Conservation (phyloP, 2,329 filamentous ascomycete genomes). For the Arthrobotrys pseudoclavata region DNA sequence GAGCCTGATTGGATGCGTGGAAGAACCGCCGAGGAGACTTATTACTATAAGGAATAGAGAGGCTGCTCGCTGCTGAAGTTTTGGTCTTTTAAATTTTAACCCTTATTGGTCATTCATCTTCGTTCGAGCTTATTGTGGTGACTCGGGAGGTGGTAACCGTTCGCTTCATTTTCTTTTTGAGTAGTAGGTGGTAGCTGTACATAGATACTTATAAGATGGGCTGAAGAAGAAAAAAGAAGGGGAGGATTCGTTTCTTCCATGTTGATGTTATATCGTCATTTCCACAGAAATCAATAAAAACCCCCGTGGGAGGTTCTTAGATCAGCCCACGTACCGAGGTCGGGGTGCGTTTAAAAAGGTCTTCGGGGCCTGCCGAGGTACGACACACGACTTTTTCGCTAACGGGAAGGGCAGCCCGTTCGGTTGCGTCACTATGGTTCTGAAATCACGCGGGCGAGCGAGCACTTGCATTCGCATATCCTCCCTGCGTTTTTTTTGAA, state of each 20-base stretch:
- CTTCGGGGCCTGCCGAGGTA: conserved; percentile 8
- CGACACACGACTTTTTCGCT: neutral
- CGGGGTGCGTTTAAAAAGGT: neutral
- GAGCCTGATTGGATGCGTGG: conserved; percentile 92
- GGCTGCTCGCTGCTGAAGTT: neutral
- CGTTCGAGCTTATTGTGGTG: neutral
- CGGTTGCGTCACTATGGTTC: conserved; percentile 17
- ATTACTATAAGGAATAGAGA: conserved; percentile 74
- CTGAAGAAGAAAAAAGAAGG: neutral
- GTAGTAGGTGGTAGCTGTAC: conserved; percentile 32
- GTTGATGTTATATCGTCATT: conserved; percentile 29
- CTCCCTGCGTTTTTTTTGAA: neutral
- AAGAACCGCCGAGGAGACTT: conserved; percentile 91
- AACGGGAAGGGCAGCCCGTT: neutral
- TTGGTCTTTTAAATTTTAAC: neutral
- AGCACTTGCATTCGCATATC: conserved; percentile 5
- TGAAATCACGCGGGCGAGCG: conserved; percentile 4
- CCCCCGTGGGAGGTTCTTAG: neutral
- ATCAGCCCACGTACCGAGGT: neutral
- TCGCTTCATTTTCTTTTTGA: neutral
- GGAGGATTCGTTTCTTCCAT: conserved; percentile 23
- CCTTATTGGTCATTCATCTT: neutral
- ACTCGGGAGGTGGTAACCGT: neutral
- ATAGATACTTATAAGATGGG: conserved; percentile 35
- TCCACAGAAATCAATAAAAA: neutral